Evolutionary conservation across 1,284 basidiomycete species (phyloP).

Genomic region (Gomphus bonarii): DNA sequence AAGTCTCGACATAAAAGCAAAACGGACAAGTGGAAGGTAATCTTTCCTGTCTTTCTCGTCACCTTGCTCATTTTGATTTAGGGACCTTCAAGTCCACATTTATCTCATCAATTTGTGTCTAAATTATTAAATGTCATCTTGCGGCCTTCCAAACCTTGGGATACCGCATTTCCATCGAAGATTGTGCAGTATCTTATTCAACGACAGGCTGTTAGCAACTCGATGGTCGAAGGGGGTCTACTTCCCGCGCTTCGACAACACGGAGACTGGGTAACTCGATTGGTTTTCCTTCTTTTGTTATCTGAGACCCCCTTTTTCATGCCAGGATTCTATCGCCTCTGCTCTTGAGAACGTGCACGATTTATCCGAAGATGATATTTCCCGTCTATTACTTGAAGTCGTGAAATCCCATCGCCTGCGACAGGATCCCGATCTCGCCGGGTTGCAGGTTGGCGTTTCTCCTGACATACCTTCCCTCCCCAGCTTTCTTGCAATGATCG

Average conservation of each 20-base stretch:
- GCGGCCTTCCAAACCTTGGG: conserved; percentile 26
- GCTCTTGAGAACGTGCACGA: conserved; percentile 47
- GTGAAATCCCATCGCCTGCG: conserved; percentile 25
- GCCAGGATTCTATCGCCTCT: conserved; percentile 42
- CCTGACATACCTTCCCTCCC: conserved; percentile 31
- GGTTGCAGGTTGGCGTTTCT: conserved; percentile 46
- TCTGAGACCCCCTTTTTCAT: neutral
- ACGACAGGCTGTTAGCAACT: conserved; percentile 39
- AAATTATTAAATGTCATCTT: conserved; percentile 40
- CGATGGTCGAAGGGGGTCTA: conserved; percentile 50
- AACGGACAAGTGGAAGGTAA: neutral
- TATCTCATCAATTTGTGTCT: conserved; percentile 46
- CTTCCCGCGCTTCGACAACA: conserved; percentile 37
- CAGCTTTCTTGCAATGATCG: conserved; percentile 38
- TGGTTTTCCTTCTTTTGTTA: neutral
- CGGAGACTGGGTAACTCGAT: conserved; percentile 52
- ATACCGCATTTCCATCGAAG: conserved; percentile 37
- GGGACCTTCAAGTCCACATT: conserved; percentile 7
- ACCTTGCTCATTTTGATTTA: neutral
- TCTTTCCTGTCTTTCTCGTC: neutral
- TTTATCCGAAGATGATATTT: conserved; percentile 49
- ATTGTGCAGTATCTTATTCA: conserved; percentile 46
- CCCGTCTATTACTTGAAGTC: conserved; percentile 38
- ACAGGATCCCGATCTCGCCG: conserved; percentile 21
- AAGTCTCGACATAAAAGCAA: neutral